Evolutionary conservation across 2,329 filamentous ascomycete species (phyloP).

Genomic region (Blumeriella jaapii): DNA sequence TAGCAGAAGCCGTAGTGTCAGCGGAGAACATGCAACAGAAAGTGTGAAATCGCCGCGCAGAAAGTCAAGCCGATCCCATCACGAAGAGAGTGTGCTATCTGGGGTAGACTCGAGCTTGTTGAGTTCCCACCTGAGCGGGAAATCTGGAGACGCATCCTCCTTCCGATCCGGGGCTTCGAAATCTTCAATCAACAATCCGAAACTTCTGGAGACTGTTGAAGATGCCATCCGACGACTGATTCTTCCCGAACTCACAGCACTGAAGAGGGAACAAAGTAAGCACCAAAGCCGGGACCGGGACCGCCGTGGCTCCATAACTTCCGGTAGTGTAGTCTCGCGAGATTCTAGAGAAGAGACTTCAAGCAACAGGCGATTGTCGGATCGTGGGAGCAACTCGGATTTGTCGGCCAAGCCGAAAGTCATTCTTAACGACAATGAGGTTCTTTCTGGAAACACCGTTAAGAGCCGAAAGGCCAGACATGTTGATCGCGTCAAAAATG

Average conservation of each 20-base stretch:
- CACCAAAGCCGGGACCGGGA: slow-evolving; percentile 54
- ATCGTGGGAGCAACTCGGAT: slow-evolving; percentile 29
- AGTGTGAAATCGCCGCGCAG: slow-evolving; percentile 35
- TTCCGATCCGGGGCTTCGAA: slow-evolving; percentile 43
- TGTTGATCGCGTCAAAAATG: slow-evolving; percentile 30
- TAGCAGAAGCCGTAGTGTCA: slow-evolving; percentile 35
- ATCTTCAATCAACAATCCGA: slow-evolving; percentile 62
- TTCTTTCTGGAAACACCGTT: slow-evolving; percentile 42
- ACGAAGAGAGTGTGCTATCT: slow-evolving; percentile 35
- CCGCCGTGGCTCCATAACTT: slow-evolving; percentile 48
- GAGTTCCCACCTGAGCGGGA: slow-evolving; percentile 42
- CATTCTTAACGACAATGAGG: slow-evolving; percentile 43
- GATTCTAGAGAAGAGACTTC: slow-evolving; percentile 33
- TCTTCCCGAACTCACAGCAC: slow-evolving; percentile 77
- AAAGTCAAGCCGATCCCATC: slow-evolving; percentile 37
- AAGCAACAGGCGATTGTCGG: slow-evolving; percentile 29
- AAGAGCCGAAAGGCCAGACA: slow-evolving; percentile 40
- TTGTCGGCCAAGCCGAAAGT: slow-evolving; percentile 44
- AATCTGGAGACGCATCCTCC: slow-evolving; percentile 45
- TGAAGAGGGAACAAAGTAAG: slow-evolving; percentile 83
- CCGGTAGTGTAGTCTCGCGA: slow-evolving; percentile 41
- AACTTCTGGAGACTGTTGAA: slow-evolving; percentile 59
- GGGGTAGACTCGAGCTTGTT: slow-evolving; percentile 49
- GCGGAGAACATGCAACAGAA: slow-evolving; percentile 33
- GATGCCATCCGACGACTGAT: slow-evolving; percentile 64